Evolutionary conservation across 805 yeast genomes (phyloP).

Genomic region (Pichia paraexigua): DNA sequence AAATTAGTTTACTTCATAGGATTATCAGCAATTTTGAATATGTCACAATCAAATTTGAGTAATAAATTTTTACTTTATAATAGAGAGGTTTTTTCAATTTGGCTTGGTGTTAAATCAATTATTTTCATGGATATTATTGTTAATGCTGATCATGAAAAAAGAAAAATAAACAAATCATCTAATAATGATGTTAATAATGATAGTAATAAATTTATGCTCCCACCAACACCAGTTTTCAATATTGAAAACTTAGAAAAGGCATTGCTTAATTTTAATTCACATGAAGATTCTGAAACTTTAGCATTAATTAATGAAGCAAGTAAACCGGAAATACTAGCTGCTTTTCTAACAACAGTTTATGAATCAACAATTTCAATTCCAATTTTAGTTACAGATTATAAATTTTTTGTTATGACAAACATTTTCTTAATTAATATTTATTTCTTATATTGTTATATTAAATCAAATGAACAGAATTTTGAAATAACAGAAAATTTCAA

Average conservation of each 20-base stretch:
- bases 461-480: not conserved
- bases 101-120: conserved; percentile 4
- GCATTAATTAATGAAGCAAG: not conserved
- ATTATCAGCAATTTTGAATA: not conserved
- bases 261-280: not conserved
- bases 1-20: not conserved
- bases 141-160: not conserved
- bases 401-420: conserved; percentile 8
- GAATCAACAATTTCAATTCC: conserved; percentile 1
- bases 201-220: not conserved
- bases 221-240: not conserved
- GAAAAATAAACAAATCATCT: not conserved
- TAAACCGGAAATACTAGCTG: not conserved
- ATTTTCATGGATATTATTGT: conserved; percentile 1
- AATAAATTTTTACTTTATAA: conserved; percentile 4
- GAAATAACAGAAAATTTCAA: not conserved
- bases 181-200: not conserved
- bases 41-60: not conserved
- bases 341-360: conserved; percentile 3
- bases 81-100: conserved; percentile 4
- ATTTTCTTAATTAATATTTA: conserved; percentile 3
- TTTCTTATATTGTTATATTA: conserved; percentile 4
- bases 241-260: not conserved
- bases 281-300: not conserved
- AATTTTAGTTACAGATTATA: conserved; percentile 1